These are phyloP conservation scores for Corinectria fuckeliana DNA, from an alignment of 2,329 filamentous ascomycete genomes.

Conservation along the genomic window DNA sequence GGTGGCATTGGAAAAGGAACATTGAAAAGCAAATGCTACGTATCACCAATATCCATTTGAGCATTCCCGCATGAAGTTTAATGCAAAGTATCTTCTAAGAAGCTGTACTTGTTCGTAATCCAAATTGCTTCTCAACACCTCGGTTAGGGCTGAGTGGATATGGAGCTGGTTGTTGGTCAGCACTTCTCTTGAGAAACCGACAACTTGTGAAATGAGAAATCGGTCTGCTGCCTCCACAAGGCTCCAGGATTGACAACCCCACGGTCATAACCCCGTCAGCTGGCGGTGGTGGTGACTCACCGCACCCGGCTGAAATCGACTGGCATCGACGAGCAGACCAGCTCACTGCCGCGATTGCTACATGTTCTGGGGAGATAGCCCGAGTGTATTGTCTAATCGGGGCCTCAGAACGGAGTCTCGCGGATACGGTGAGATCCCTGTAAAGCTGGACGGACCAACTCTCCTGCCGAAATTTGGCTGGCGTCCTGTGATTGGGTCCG, in stretches of 20 bases:
- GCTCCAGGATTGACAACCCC: neutral
- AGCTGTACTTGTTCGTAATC: no score
- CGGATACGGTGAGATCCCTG: neutral
- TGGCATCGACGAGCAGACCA: neutral
- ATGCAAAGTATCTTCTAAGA: no score
- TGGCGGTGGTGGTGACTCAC: conserved; percentile 8
- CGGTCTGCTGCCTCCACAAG: no score
- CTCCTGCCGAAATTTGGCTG: neutral
- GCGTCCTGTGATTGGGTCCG: conserved; percentile 4
- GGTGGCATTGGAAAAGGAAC: neutral
- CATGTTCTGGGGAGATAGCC: neutral
- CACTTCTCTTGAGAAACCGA: no score
- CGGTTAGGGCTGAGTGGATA: no score
- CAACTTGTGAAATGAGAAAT: neutral
- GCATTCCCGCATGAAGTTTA: neutral
- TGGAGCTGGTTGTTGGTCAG: neutral
- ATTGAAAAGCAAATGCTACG: neutral
- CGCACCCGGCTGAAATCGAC: conserved; percentile 7
- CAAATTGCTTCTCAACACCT: no score
- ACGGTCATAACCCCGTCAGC: neutral
- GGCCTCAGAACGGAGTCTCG: conserved; percentile 9
- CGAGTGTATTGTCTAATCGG: neutral
- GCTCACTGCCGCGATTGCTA: conserved; percentile 4
- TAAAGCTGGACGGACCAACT: conserved; percentile 2
- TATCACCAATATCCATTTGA: neutral